A percentile compares a stretch with the other conserved stretches of the same genome.
These are phyloP conservation scores for Plenodomus biglobosus DNA, from an alignment of 2,329 filamentous ascomycete genomes.

Conservation along the genomic window DNA sequence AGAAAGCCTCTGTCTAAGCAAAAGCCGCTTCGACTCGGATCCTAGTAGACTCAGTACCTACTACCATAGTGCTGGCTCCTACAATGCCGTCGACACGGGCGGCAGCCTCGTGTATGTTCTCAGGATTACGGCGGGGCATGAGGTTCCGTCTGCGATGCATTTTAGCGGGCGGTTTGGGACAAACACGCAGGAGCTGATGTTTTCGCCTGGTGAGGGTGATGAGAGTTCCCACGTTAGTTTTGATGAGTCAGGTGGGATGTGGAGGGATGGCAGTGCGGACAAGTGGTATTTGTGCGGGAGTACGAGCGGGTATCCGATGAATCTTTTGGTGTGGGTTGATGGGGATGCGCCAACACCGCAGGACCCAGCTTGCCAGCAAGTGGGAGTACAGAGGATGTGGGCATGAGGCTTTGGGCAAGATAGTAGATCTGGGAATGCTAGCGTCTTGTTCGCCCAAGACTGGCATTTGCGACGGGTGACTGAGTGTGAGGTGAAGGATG, in stretches of 20 bases:
- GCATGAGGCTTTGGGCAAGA: not conserved
- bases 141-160: constrained; percentile 31
- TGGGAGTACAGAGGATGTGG: not conserved
- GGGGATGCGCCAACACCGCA: not conserved
- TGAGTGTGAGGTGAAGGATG: too few species aligned
- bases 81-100: constrained; percentile 8
- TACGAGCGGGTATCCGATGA: not conserved
- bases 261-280: not conserved
- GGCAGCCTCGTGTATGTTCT: constrained; percentile 21
- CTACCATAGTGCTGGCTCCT: constrained; percentile 32
- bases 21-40: constrained; percentile 8
- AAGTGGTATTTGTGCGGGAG: not conserved
- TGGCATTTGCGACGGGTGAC: too few species aligned
- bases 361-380: not conserved
- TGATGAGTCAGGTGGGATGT: not conserved
- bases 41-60: constrained; percentile 21
- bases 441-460: too few species aligned
- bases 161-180: constrained; percentile 32
- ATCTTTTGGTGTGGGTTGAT: not conserved
- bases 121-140: constrained; percentile 1
- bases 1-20: constrained; percentile 42
- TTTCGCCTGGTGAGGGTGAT: constrained; percentile 38
- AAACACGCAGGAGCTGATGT: constrained; percentile 47
- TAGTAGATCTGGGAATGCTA: not conserved
- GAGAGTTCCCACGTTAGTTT: not conserved